Evolutionary conservation across 208 protist species (phyloP), one percentile per base, ranked within the genome.

Genomic region (Dictyostelium gargantuum): DNA sequence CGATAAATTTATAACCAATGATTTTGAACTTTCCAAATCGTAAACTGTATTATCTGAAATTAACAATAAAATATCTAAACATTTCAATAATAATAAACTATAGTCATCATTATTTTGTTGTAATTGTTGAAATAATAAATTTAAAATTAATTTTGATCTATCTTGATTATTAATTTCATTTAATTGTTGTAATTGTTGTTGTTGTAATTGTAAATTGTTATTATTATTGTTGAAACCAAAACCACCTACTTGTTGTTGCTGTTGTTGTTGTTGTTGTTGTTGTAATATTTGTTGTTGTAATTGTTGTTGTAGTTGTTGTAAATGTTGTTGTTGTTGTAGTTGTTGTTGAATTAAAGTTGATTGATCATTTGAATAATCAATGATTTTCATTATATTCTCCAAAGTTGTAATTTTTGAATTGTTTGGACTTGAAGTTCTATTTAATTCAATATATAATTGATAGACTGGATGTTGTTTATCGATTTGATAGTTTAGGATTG

Each of bases 31-130:
- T 1, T 89, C 82, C 1, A 79, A 6, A 8, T 35, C 26, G 42
- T 70, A 79, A 0, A 79, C 48, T 29, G 15, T 77, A 11, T 26
- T 76, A 52, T 89, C 82, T 19, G 82, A 77, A 0, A 89, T 29
- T 10, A 79, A 52, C 23, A 89, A 68, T 15, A 89, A 48, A 13
- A 89, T 70, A 63, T 89, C 82, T 23, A 89, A 68, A 66, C 68
- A 89, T 70, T 74, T 75, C 3, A 32, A n/a, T 21, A 85, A 56
- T 11, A 74, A 35, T 29, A 68, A 15, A 35, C n/a, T 68, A 6
- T 35, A 68, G 35, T 35, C 58, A 32, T 66, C 56, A 32, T 66
- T 66, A 66, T 66, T 26, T 35, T 66, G 56, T 66, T 66, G 56
- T 58, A 58, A 58, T 61, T 61, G 54, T 61, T 61, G 54, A 6